Evolutionary conservation across 2,329 filamentous ascomycete species (phyloP).

Genomic region (Phaeoacremonium minimum): DNA sequence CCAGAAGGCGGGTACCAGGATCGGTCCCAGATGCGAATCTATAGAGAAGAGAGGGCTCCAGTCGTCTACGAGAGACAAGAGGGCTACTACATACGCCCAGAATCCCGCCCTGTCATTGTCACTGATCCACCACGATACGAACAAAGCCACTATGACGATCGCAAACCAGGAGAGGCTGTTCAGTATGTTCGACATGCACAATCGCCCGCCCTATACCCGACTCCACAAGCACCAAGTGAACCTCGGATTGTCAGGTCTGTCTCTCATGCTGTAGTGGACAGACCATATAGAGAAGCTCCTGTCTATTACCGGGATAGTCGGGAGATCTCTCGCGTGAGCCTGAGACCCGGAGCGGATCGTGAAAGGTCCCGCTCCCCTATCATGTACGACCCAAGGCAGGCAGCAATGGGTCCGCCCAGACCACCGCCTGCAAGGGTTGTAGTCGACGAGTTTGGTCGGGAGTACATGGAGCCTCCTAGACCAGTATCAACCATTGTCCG

Average conservation of each 20-base stretch:
- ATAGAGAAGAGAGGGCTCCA: conserved; percentile 23
- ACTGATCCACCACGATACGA: conserved; percentile 19
- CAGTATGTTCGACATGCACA: conserved; percentile 30
- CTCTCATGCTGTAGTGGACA: conserved; percentile 36
- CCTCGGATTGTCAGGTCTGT: conserved; percentile 31
- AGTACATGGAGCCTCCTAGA: conserved; percentile 57
- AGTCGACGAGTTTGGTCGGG: conserved; percentile 77
- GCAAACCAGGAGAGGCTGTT: conserved; percentile 20
- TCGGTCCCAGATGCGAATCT: conserved; percentile 25
- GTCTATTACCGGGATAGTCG: conserved; percentile 39
- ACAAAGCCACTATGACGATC: conserved; percentile 26
- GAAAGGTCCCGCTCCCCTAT: conserved; percentile 44
- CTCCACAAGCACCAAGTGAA: conserved; percentile 31
- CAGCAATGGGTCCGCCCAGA: conserved; percentile 45
- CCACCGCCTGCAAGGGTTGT: conserved; percentile 64
- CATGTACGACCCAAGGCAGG: conserved; percentile 35
- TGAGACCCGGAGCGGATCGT: conserved; percentile 43
- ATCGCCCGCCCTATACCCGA: conserved; percentile 29
- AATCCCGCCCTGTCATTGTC: conserved; percentile 19
- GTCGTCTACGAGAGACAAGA: conserved; percentile 29
- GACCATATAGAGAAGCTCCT: conserved; percentile 33
- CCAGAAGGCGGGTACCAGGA: conserved; percentile 25
- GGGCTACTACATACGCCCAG: conserved; percentile 17
- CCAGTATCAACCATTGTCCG: conserved; percentile 24
- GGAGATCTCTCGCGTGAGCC: conserved; percentile 38